A percentile compares a stretch with the other conserved stretches of the same genome.
Evolutionary conservation across 2,329 filamentous ascomycete genomes (phyloP).

Genomic region (Colletotrichum horii): DNA sequence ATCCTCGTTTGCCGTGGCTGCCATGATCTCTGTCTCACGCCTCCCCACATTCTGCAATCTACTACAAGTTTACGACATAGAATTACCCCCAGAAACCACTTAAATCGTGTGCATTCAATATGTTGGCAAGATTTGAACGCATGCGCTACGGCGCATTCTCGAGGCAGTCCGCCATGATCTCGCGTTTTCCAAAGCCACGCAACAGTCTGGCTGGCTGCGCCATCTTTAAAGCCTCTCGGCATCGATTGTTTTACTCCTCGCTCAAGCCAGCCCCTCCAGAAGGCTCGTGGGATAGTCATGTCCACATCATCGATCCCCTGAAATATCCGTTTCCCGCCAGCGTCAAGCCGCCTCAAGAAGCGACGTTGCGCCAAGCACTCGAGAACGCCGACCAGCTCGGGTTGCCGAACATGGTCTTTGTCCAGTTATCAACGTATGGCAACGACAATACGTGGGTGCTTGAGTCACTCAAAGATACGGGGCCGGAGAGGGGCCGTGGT

Average conservation of each 20-base stretch:
- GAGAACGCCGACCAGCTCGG: fast-evolving
- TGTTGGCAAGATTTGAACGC: not conserved
- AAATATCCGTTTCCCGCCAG: not conserved
- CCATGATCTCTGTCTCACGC: too few species aligned
- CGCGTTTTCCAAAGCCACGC: not conserved
- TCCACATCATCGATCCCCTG: not conserved
- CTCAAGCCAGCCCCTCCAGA: fast-evolving
- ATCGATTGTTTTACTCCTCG: not conserved
- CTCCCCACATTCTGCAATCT: not conserved
- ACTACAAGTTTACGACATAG: not conserved
- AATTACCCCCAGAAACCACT: not conserved
- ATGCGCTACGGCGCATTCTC: not conserved
- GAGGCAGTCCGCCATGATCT: not conserved
- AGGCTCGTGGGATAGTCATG: not conserved
- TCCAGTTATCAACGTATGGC: not conserved
- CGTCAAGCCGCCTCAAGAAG: not conserved
- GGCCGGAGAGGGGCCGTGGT: not conserved
- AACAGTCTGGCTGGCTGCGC: not conserved
- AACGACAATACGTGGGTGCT: not conserved
- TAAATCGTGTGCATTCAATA: not conserved
- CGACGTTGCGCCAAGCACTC: not conserved
- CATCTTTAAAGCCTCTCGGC: fast-evolving
- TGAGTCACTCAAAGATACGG: not conserved
- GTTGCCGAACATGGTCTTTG: not conserved
- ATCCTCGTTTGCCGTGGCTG: not conserved